A percentile compares a stretch with the other conserved stretches of the same genome.
Conservation (phyloP, 2,329 filamentous ascomycete species). For the Alternaria gansuensis region DNA sequence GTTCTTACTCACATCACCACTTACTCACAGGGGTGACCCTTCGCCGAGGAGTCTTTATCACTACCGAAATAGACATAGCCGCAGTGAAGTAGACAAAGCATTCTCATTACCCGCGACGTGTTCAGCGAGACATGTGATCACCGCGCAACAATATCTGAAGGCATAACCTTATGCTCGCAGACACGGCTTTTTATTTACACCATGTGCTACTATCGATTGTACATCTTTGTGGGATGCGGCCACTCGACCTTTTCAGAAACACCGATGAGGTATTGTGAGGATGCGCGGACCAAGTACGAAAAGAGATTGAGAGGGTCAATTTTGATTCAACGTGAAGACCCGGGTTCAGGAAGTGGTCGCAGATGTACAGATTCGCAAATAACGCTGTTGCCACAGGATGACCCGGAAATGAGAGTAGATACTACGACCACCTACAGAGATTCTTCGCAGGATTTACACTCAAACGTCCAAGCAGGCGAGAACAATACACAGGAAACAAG, state of each 20-base stretch:
- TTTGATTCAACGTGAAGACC: neutral
- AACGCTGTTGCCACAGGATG: neutral
- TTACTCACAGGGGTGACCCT: neutral
- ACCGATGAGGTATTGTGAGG: conserved; percentile 50
- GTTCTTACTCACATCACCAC: neutral
- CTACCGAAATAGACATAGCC: neutral
- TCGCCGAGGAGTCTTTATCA: conserved; percentile 2
- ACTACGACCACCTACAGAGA: neutral
- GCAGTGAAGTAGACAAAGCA: conserved; percentile 6
- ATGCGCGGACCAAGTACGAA: conserved; percentile 13
- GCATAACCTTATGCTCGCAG: neutral
- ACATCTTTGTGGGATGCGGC: conserved; percentile 56
- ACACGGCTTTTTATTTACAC: neutral
- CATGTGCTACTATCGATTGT: conserved; percentile 58
- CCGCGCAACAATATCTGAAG: neutral
- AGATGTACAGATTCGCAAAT: neutral
- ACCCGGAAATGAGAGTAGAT: neutral
- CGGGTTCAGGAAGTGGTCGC: neutral
- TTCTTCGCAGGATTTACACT: neutral
- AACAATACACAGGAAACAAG: neutral
- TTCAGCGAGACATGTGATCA: conserved; percentile 4
- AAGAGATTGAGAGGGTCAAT: neutral
- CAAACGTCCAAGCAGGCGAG: no score
- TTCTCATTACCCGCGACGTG: neutral
- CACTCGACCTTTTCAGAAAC: conserved; percentile 50